Conservation (phyloP, 176 grass and related monocot species). For the Metroxylon sagu region DNA sequence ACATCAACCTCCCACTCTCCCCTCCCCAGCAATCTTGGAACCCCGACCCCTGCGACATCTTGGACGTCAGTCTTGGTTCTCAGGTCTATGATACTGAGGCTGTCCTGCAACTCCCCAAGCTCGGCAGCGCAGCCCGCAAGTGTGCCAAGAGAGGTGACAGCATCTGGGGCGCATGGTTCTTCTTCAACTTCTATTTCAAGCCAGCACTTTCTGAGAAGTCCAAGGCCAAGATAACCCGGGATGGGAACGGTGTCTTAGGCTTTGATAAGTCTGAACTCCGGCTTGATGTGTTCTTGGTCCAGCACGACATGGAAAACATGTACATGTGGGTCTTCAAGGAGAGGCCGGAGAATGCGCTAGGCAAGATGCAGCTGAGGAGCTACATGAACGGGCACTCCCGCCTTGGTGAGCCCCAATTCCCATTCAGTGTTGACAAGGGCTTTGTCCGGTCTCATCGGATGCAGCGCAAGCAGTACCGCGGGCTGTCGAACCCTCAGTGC, state of each 20-base stretch:
- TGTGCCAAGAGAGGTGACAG: slow-evolving; percentile 78
- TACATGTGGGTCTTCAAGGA: slow-evolving; percentile 99
- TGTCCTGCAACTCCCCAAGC: slow-evolving; percentile 41
- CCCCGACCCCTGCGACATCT: slow-evolving; percentile 59
- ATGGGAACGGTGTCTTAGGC: slow-evolving; percentile 37
- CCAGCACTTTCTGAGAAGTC: slow-evolving; percentile 70
- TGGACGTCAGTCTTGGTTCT: slow-evolving; percentile 58
- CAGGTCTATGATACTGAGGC: slow-evolving; percentile 55
- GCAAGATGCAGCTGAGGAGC: slow-evolving; percentile 98
- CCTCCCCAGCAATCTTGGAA: slow-evolving; percentile 25
- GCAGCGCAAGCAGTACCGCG: slow-evolving; percentile 95
- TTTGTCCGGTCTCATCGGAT: slow-evolving; percentile 93
- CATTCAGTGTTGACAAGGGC: slow-evolving; percentile 69
- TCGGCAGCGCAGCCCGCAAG: slow-evolving; percentile 45
- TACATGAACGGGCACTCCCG: slow-evolving; percentile 97
- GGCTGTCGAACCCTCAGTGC: slow-evolving; percentile 93
- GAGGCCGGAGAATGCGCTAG: slow-evolving; percentile 82
- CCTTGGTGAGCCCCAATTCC: slow-evolving; percentile 78
- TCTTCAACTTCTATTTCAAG: slow-evolving; percentile 99
- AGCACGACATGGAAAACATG: slow-evolving; percentile 99
- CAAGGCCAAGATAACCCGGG: slow-evolving; percentile 60
- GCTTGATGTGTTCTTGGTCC: slow-evolving; percentile 86
- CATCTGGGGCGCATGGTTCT: slow-evolving; percentile 99
- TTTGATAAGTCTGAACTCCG: slow-evolving; percentile 81
- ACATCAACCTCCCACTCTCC: slow-evolving; percentile 88